Evolutionary conservation across 148 eudicot species (phyloP).

Genomic region (Vaccinium myrtillus): DNA sequence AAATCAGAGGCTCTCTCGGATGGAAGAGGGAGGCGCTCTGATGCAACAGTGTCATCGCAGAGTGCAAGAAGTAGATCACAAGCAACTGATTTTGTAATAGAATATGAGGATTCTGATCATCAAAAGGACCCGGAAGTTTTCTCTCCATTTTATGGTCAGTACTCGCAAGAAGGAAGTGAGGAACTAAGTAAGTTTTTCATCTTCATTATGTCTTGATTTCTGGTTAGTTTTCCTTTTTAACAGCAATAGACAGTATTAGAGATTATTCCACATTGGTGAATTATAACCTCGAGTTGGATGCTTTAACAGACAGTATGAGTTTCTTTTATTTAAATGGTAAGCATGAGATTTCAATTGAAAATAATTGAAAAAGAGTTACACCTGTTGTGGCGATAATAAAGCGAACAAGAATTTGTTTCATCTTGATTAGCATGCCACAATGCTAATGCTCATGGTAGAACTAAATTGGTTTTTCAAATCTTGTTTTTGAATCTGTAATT

Average conservation of each 20-base stretch:
- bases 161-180: conserved; percentile 31
- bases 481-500: conserved; percentile 8
- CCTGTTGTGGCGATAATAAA: neutral
- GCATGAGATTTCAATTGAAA: neutral
- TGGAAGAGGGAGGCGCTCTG: conserved; percentile 28
- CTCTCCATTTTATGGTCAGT: conserved; percentile 29
- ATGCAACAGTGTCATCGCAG: conserved; percentile 21
- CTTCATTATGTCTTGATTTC: neutral
- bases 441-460: neutral
- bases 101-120: conserved; percentile 38
- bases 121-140: conserved; percentile 29
- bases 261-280: too few species aligned
- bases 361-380: neutral
- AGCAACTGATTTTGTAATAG: conserved; percentile 26
- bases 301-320: neutral
- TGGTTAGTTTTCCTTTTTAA: neutral
- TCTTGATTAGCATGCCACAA: neutral
- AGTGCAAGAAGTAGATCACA: conserved; percentile 25
- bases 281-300: too few species aligned
- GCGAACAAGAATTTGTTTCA: neutral
- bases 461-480: neutral
- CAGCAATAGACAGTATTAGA: neutral
- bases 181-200: conserved; percentile 45
- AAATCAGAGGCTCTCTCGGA: conserved; percentile 31
- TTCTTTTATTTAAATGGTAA: neutral